Percentiles rank a stretch among this genome's conserved stretches.
These are phyloP conservation scores for Backusella westeae DNA, from an alignment of 192 early-diverging fungal species.

Conservation along the genomic window DNA sequence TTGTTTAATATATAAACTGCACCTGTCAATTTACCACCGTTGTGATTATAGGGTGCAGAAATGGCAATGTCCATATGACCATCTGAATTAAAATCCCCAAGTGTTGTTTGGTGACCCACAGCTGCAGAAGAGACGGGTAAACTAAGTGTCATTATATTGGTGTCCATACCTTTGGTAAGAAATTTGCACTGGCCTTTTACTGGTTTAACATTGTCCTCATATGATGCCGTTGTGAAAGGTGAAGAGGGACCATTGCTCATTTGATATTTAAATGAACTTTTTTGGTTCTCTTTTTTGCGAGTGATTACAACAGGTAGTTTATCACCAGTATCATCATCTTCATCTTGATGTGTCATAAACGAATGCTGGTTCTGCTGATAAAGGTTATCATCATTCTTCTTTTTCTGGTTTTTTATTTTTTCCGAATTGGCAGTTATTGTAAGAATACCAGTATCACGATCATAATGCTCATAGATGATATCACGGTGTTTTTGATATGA, in stretches of 20 bases:
- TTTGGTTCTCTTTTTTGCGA: background rate
- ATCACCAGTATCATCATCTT: background rate
- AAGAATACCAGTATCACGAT: background rate
- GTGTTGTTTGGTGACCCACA: conserved; percentile 61
- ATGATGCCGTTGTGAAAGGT: background rate
- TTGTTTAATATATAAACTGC: conserved; percentile 53
- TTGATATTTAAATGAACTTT: background rate
- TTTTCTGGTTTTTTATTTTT: background rate
- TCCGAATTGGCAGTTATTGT: conserved; percentile 1
- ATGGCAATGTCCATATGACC: conserved; percentile 59
- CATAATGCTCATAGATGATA: conserved; percentile 3
- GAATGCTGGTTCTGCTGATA: background rate
- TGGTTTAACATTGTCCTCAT: background rate
- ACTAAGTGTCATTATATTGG: conserved; percentile 31
- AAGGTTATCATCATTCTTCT: background rate
- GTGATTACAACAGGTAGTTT: background rate
- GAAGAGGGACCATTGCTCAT: background rate
- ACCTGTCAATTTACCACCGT: conserved; percentile 39
- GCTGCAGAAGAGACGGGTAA: conserved; percentile 54
- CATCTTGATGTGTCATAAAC: background rate
- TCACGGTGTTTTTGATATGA: background rate
- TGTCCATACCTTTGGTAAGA: background rate
- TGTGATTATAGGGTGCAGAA: conserved; percentile 58
- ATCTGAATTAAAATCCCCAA: conserved; percentile 72
- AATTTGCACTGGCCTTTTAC: background rate